Conservation (phyloP, 805 yeast species). For the Candida arabinofermentans region DNA sequence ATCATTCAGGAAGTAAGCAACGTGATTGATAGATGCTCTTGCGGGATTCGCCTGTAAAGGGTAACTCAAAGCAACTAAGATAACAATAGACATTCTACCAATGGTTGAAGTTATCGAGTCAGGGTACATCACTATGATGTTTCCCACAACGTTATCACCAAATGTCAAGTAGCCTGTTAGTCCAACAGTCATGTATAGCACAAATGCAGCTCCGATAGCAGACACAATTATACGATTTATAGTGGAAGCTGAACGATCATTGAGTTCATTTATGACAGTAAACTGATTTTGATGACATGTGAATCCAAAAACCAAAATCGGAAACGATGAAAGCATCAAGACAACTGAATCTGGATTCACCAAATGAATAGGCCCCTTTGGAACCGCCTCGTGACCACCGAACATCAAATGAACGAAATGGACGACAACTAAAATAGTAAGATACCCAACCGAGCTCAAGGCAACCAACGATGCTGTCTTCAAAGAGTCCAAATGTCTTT, state of each 20-base stretch:
- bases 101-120: constrained; percentile 60
- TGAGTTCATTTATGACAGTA: constrained; percentile 78
- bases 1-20: constrained; percentile 46
- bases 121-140: constrained; percentile 76
- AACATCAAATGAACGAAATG: constrained; percentile 61
- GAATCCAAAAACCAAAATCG: constrained; percentile 91
- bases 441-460: constrained; percentile 71
- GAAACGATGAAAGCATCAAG: constrained; percentile 65
- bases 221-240: constrained; percentile 44
- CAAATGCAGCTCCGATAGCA: constrained; percentile 58
- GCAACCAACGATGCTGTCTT: constrained; percentile 85
- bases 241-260: constrained; percentile 44
- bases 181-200: constrained; percentile 69
- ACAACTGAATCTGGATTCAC: constrained; percentile 43
- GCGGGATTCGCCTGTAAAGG: constrained; percentile 92
- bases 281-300: constrained; percentile 97
- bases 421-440: constrained; percentile 66
- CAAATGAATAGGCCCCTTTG: constrained; percentile 47
- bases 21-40: constrained; percentile 74
- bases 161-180: constrained; percentile 80
- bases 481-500: constrained; percentile 73
- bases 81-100: constrained; percentile 77
- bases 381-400: constrained; percentile 50
- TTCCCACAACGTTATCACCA: constrained; percentile 76
- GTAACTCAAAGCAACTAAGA: constrained; percentile 77